phyloP scores from a whole-genome alignment of 192 early-diverging fungal genomes.

The Coemansia sp. region DNA sequence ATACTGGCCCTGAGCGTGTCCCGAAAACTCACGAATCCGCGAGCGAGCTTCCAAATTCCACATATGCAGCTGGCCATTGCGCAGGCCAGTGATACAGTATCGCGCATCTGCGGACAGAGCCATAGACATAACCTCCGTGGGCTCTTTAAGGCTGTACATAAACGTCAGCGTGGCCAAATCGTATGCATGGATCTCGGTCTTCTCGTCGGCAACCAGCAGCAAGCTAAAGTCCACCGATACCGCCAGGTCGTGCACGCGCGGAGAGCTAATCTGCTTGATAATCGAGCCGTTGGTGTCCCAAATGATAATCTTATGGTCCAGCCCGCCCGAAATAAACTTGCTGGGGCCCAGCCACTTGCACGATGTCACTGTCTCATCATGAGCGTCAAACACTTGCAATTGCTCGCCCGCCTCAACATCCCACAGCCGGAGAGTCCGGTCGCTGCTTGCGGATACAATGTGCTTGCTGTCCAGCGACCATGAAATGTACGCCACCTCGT shows the following conservation, averaged over 20 bases:
- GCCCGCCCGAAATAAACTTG: constrained; percentile 80
- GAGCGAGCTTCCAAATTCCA: constrained; percentile 74
- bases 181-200: constrained; percentile 41
- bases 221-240: constrained; percentile 30
- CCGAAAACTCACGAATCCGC: constrained; percentile 74
- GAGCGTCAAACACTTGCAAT: constrained; percentile 60
- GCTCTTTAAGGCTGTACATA: constrained; percentile 40
- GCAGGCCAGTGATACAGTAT: constrained; percentile 52
- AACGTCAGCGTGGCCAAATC: constrained; percentile 49
- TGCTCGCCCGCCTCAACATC: constrained; percentile 67
- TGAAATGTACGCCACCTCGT: constrained; percentile 76
- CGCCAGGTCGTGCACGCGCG: constrained; percentile 52
- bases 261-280: constrained; percentile 41
- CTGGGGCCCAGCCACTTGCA: constrained; percentile 89
- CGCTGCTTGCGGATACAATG: constrained; percentile 78
- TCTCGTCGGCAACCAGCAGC: constrained; percentile 49
- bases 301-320: constrained; percentile 65
- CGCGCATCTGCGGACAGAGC: constrained; percentile 60
- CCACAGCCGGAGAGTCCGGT: constrained; percentile 81
- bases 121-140: constrained; percentile 63
- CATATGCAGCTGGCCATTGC: constrained; percentile 75
- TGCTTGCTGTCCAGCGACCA: constrained; percentile 86
- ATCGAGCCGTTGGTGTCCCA: constrained; percentile 42
- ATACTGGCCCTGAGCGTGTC: constrained; percentile 73
- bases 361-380: constrained; percentile 75